phyloP scores from a whole-genome alignment of 176 grass and related monocot species.

The Juncus inflexus region DNA sequence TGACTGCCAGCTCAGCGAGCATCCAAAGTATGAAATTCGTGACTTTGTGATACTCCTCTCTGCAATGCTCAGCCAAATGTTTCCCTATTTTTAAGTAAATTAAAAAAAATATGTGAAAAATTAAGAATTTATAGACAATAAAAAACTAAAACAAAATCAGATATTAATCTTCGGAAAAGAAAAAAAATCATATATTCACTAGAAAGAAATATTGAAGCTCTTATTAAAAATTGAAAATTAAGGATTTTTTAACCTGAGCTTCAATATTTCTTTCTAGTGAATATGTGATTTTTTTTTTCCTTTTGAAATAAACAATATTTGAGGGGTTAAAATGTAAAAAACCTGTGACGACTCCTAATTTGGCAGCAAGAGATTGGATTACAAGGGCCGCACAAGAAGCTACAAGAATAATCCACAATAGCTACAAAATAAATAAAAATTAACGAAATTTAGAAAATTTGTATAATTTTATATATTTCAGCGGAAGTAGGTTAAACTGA shows the following conservation, averaged over 20 bases:
- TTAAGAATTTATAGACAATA: too few species aligned
- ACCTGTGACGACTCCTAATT: conserved; percentile 94
- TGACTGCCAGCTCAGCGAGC: conserved; percentile 93
- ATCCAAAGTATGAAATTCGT: conserved; percentile 91
- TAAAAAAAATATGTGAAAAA: too few species aligned
- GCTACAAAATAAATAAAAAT: conserved; percentile 38
- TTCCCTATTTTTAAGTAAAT: conserved; percentile 49
- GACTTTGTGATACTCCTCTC: conserved; percentile 81
- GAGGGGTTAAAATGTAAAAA: background rate
- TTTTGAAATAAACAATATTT: too few species aligned
- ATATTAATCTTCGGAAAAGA: background rate
- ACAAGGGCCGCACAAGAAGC: conserved; percentile 95
- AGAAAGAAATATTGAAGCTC: too few species aligned
- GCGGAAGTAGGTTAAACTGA: background rate
- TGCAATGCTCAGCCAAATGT: conserved; percentile 94
- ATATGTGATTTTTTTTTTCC: too few species aligned
- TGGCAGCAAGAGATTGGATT: conserved; percentile 94
- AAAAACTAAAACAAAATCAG: conserved; percentile 11
- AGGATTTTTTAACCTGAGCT: too few species aligned
- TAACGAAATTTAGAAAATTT: background rate
- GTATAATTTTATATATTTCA: background rate
- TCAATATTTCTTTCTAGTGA: too few species aligned
- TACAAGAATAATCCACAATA: conserved; percentile 96
- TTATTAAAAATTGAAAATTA: too few species aligned
- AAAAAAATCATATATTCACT: too few species aligned